Evolutionary conservation across 2,329 filamentous ascomycete genomes (phyloP), one percentile per base, ranked within the genome.

Genomic region (Canariomyces notabilis): DNA sequence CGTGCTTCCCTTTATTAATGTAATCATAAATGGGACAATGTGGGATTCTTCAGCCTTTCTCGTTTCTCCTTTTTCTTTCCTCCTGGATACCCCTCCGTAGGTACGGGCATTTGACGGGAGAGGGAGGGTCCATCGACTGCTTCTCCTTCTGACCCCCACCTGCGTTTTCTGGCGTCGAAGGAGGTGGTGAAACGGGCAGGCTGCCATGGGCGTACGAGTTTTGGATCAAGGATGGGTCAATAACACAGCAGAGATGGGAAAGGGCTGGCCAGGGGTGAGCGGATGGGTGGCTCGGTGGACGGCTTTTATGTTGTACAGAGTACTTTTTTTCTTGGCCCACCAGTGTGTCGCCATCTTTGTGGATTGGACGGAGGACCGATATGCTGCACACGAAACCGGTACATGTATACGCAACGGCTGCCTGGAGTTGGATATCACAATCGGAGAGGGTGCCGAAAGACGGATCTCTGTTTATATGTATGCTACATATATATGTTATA

Each of bases 11-110:
- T 29, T 37, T 14, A 16, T 41, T 41, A 49, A 50, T 53, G 48
- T 53, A 51, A 51, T 51, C 48, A 53, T 51, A 53, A 32, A 51
- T 20, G 48, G 51, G 20, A 26, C 32, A 43, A 36, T 20, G 29
- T 21, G 16, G 34, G 34, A 23, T 3, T 11, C 32, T 39, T 37
- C 21, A 15, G 8, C 20, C 12, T 39, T 42, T 49, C 41, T 49
- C 14, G 36, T 39, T 26, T 37, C 12, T 22, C 6, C n/a, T 15
- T 32, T 37, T 23, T 9, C 2, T 39, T 20, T 36, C 15, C 19
- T 20, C 35, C 35, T 44, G 41, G 44, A 51, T 48, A 44, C 40
- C 49, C 44, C 35, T 35, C 42, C 31, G 20, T 29, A 29, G 19
- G 32, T 20, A 16, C 23, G 18, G 36, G 38, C 36, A 21, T 5